These are phyloP conservation scores for Aphanomyces invadans DNA, from an alignment of 352 stramenopile genomes.

Conservation along the genomic window DNA sequence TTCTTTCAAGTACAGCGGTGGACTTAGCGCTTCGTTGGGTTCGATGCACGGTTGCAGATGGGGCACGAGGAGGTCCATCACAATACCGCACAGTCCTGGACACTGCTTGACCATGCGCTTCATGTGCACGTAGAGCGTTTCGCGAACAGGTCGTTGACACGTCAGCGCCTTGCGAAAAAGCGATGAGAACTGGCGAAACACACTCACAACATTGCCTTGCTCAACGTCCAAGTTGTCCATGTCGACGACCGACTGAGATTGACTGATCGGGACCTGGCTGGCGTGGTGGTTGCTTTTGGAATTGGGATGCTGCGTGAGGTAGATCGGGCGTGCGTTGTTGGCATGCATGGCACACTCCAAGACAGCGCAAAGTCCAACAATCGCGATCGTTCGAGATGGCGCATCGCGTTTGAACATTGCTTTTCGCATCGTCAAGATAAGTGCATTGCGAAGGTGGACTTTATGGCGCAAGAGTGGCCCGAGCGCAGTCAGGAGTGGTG, in stretches of 20 bases:
- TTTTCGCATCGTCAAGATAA: slow-evolving; percentile 50
- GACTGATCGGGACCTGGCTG: slow-evolving; percentile 9
- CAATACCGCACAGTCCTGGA: slow-evolving; percentile 32
- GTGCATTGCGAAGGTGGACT: slow-evolving; percentile 37
- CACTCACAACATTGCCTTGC: slow-evolving; percentile 11
- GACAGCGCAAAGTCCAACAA: slow-evolving; percentile 34
- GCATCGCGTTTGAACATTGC: slow-evolving; percentile 56
- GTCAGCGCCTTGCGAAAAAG: slow-evolving; percentile 44
- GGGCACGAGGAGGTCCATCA: slow-evolving; percentile 42
- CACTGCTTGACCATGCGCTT: slow-evolving; percentile 39
- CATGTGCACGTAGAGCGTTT: slow-evolving; percentile 42
- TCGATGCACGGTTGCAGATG: slow-evolving; percentile 44
- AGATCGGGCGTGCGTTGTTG: slow-evolving; percentile 3
- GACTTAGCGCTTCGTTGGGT: slow-evolving; percentile 36
- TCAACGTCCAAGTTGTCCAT: slow-evolving; percentile 21
- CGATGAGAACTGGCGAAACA: slow-evolving; percentile 49
- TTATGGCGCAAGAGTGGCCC: slow-evolving; percentile 35
- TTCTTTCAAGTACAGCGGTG: slow-evolving; percentile 41
- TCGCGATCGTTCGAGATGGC: slow-evolving; percentile 40
- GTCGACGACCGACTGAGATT: slow-evolving; percentile 18
- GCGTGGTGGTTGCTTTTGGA: slow-evolving; percentile 4
- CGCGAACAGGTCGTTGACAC: slow-evolving; percentile 39
- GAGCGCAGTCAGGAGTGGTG: slow-evolving; percentile 32
- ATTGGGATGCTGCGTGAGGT: slow-evolving; percentile 7
- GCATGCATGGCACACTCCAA: slow-evolving; percentile 17